Percentiles rank a stretch among this genome's conserved stretches.
Evolutionary conservation across 2,329 filamentous ascomycete species (phyloP).

Genomic region (Nigrograna mackinnonii): DNA sequence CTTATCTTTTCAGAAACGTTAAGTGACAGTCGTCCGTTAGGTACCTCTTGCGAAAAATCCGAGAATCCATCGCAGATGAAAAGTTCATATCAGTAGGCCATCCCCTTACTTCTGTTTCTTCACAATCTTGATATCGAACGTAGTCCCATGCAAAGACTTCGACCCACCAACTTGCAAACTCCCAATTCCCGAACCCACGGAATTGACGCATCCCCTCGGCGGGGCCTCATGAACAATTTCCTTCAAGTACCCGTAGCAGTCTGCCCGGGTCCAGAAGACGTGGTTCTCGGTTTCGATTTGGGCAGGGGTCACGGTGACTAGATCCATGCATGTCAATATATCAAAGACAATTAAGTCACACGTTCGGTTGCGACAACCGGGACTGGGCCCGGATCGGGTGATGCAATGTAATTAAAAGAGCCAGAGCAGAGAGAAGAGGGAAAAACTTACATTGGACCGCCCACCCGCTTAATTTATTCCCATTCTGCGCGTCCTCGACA

Average conservation of each 20-base stretch:
- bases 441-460: constrained; percentile 21
- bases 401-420: not conserved
- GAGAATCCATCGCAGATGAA: too few relatives aligned
- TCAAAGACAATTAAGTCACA: not conserved
- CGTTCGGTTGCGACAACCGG: not conserved
- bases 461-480: constrained; percentile 20
- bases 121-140: constrained; percentile 25
- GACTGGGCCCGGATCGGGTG: not conserved
- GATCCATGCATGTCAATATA: constrained; percentile 5
- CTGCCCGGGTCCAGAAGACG: constrained; percentile 24
- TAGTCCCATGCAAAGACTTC: constrained; percentile 20
- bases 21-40: too few relatives aligned
- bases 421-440: not conserved
- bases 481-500: constrained; percentile 12
- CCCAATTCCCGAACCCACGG: constrained; percentile 22
- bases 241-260: constrained; percentile 34
- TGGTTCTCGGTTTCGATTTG: constrained; percentile 12
- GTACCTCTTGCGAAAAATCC: too few relatives aligned
- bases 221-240: constrained; percentile 19
- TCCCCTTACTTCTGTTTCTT: too few relatives aligned
- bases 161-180: constrained; percentile 24
- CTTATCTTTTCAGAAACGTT: too few relatives aligned
- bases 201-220: constrained; percentile 21
- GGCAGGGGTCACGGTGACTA: constrained; percentile 28
- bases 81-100: too few relatives aligned